Base-by-base conservation (phyloP, 2,329 filamentous ascomycete species). In the Cladosporium sp. region DNA sequence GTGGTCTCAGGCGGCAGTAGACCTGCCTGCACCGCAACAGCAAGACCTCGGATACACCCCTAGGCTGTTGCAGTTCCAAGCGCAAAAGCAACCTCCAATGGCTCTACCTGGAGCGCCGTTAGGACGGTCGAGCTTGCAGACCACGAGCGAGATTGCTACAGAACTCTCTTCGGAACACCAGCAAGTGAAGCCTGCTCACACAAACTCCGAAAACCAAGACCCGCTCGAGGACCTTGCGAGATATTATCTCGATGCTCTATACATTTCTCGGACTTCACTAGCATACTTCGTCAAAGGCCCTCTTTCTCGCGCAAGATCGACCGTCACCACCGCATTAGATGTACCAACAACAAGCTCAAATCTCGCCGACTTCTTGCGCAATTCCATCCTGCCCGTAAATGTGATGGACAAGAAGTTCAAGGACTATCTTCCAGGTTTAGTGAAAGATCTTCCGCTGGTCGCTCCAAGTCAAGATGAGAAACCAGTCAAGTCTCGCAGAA, bases 221-320 rank as follows among this genome's bases (percentile, higher is more conserved):
- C 44, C 58, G 3, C 53, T 70, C 13, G 64, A 70, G 55, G 69
- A 70, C 25, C 58, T 71, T 22, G 52, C 67, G 4, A 67, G 69
- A 22, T 67, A 74, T 47, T 74, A 74, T 58, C 66, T 80, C 19
- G 75, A 79, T 13, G 71, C 75, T 32, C 64, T 80, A 61, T 79
- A 82, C 68, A 64, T 75, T 10, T 74, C 70, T 8, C 74, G 89
- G 80, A 89, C 88, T 34, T 90, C 89, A 3, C 75, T 93, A 57
- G 89, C 89, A 58, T 94, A 92, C 71, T 92, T 93, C 72, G 87
- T 87, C 19, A 94, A 94, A 75, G 90, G 89, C 0, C 88, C 90
- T 1, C 75, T 94, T 19, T 90, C 89, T 44, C 82, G 89, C 64
- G 86, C 88, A 45, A 83, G 89, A 59, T 87, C 86, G 47, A 82